Conservation (phyloP, 768 basidiomycete species). For the Rhodocollybia butyracea region DNA sequence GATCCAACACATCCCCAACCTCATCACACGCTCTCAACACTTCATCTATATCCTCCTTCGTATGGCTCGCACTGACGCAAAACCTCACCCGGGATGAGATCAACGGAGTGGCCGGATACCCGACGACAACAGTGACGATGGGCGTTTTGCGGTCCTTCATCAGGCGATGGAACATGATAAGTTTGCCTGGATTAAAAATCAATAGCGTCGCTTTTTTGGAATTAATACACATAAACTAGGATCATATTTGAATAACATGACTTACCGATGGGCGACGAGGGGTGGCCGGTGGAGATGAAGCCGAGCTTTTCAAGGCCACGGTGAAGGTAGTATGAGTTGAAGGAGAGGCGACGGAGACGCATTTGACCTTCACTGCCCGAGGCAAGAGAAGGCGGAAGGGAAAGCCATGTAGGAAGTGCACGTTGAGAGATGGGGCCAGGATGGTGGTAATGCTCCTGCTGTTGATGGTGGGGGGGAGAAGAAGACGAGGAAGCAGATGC, state of each 20-base stretch:
- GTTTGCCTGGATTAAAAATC: conserved; percentile 91
- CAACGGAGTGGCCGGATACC: conserved; percentile 87
- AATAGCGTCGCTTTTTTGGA: too few species aligned
- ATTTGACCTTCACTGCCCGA: conserved; percentile 83
- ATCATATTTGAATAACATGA: too few species aligned
- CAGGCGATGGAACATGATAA: conserved; percentile 86
- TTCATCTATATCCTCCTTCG: conserved; percentile 92
- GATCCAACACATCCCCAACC: conserved; percentile 83
- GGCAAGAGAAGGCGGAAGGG: conserved; percentile 64
- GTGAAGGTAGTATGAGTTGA: conserved; percentile 93
- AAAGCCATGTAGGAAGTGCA: conserved; percentile 74
- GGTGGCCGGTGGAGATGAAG: conserved; percentile 94
- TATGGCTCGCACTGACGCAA: conserved; percentile 93
- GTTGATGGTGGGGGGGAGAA: conserved; percentile 2
- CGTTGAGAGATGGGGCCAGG: conserved; percentile 69
- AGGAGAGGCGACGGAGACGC: conserved; percentile 85
- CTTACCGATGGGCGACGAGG: conserved; percentile 89
- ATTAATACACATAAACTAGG: too few species aligned
- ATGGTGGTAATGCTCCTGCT: conserved; percentile 36
- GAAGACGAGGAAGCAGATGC: conserved; percentile 18
- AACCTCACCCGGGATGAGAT: conserved; percentile 88
- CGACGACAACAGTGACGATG: conserved; percentile 86
- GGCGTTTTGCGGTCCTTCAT: conserved; percentile 81
- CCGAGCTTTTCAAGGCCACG: conserved; percentile 85
- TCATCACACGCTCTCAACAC: conserved; percentile 88